Percentiles rank a stretch among this genome's conserved stretches.
These are phyloP conservation scores for Buxus sempervirens DNA, from an alignment of 164 flowering plant genomes.

Conservation along the genomic window DNA sequence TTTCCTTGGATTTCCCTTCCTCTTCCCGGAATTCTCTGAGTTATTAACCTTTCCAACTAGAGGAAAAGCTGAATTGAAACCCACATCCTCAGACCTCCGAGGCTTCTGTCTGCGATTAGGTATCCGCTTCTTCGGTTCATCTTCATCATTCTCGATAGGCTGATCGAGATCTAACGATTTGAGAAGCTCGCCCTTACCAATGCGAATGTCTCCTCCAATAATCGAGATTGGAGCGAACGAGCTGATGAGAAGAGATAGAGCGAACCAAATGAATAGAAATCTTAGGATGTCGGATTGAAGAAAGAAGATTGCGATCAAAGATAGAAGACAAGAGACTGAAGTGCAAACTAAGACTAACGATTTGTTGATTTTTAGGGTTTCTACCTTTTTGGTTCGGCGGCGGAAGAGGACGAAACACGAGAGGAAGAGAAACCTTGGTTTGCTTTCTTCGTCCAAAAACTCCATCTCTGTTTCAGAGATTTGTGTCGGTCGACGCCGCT, in stretches of 20 bases:
- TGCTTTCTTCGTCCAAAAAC: constrained; percentile 32
- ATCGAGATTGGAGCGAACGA: constrained; percentile 82
- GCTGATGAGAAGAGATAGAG: constrained; percentile 69
- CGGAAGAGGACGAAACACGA: constrained; percentile 7
- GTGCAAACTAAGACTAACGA: constrained; percentile 2
- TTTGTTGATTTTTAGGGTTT: constrained; percentile 19
- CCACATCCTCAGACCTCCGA: constrained; percentile 19
- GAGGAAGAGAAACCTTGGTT: constrained; percentile 27
- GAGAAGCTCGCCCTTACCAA: constrained; percentile 67
- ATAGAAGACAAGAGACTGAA: constrained; percentile 7
- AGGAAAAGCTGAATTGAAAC: background rate
- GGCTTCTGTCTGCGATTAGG: constrained; percentile 13
- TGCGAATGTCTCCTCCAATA: constrained; percentile 81
- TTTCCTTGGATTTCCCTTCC: constrained; percentile 7
- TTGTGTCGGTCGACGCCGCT: no score
- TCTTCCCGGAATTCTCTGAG: constrained; percentile 20
- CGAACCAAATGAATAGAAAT: constrained; percentile 66
- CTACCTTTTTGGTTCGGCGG: constrained; percentile 9
- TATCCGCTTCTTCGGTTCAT: constrained; percentile 21
- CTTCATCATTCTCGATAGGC: constrained; percentile 24
- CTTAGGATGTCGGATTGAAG: constrained; percentile 45
- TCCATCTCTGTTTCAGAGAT: constrained; percentile 18
- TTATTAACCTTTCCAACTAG: constrained; percentile 9
- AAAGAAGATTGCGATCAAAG: constrained; percentile 34
- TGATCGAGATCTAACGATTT: constrained; percentile 23